Evolutionary conservation across 352 stramenopile species (phyloP), one percentile per base, ranked within the genome.

Genomic region (Pythium periplocum): DNA sequence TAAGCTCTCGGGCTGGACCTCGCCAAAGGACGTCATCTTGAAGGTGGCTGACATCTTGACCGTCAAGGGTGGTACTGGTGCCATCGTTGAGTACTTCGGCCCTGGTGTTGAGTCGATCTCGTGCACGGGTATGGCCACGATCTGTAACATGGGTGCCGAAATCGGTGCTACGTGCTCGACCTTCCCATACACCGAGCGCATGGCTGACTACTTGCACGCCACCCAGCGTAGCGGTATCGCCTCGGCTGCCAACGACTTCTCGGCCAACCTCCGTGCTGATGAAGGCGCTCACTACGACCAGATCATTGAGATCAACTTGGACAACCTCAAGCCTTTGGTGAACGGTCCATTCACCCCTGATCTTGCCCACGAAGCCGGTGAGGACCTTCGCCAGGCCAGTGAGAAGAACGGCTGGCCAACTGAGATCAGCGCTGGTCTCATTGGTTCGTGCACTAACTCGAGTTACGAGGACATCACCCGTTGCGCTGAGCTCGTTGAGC

Each of bases 101-200:
- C 76, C 79, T n/a, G 90, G 90, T 68, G 86, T 96, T 3, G 88
- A 97, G 51, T 95, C 83, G 51, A 96, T 97, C 59, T 96, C 86
- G 59, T 97, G 88, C 82, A 97, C 90, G 63, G 90, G 88, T 64
- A 96, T 96, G 87, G 90, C 84, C 56, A 97, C 90, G 66, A 97
- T 97, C 68, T 96, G 86, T 87, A 97, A 97, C 82, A 97, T 97
- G 90, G 90, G 90, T 75, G 90, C 90, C 30, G 90, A 97, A 64
- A 97, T 97, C 55, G 90, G 90, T 46, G 90, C 90, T 45, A 97
- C 90, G 48, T 96, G 86, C 78, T 97, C 90, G 43, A 97, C 87
- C 32, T 97, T 97, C 83, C 88, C 88, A 4, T 97, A 94, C 82
- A 96, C 88, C 48, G 74, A 93, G 49, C 80, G 87, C 64, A 97